Percentiles rank a stretch among this genome's conserved stretches.
Evolutionary conservation across 495 filamentous ascomycete genomes (phyloP).

Genomic region (Aspergillus wentii): DNA sequence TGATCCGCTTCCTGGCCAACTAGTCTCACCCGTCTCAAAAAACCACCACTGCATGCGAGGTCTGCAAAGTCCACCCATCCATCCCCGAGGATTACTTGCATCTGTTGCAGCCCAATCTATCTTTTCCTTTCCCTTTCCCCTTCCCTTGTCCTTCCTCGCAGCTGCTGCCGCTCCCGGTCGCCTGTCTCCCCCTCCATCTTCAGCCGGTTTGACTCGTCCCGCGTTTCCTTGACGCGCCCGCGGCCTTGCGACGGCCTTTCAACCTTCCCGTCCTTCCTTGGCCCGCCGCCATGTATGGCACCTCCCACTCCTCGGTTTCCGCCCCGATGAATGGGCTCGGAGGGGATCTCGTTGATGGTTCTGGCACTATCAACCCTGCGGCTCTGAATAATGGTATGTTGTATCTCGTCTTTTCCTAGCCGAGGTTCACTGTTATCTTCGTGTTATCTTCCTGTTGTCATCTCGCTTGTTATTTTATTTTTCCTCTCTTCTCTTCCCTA

Average conservation of each 20-base stretch:
- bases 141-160: conserved; percentile 20
- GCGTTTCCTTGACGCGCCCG: conserved; percentile 34
- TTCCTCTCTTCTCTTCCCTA: conserved; percentile 1
- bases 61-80: not conserved
- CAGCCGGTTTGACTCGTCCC: conserved; percentile 16
- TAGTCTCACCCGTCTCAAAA: no score
- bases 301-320: conserved; percentile 41
- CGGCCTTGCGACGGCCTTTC: conserved; percentile 20
- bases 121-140: conserved; percentile 6
- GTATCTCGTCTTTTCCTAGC: no score
- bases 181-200: conserved; percentile 8
- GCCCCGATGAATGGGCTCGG: conserved; percentile 57
- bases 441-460: not conserved
- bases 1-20: no score
- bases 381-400: conserved; percentile 62
- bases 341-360: conserved; percentile 62
- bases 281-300: conserved; percentile 55
- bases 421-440: conserved; percentile 1
- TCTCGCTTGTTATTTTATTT: conserved; percentile 2
- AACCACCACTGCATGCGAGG: no score
- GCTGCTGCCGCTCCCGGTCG: conserved; percentile 17
- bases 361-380: conserved; percentile 77
- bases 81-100: not conserved
- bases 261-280: conserved; percentile 28
- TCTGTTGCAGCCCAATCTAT: not conserved